Evolutionary conservation across 495 filamentous ascomycete species (phyloP).

Genomic region (Penicillium ucsense): DNA sequence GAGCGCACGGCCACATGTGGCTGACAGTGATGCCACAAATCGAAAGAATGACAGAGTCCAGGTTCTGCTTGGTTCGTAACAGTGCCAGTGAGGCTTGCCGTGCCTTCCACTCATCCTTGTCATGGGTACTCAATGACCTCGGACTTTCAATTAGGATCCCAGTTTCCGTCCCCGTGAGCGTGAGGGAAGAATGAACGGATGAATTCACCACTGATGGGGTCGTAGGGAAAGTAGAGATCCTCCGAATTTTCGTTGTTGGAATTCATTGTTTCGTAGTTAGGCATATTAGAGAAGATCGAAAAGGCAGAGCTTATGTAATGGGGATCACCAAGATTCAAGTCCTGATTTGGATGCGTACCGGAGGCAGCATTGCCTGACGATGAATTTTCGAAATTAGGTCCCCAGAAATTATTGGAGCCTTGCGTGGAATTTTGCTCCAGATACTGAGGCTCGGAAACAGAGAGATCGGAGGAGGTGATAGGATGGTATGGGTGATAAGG

Average conservation of each 20-base stretch:
- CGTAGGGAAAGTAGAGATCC: slow-evolving; percentile 36
- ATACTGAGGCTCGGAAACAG: neutral
- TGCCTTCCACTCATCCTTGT: neutral
- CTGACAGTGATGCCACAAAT: too few species aligned
- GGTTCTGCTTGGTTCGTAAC: too few species aligned
- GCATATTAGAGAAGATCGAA: neutral
- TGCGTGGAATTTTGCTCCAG: neutral
- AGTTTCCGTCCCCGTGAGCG: slow-evolving; percentile 16
- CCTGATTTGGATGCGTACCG: neutral
- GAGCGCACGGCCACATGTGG: too few species aligned
- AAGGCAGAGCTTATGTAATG: neutral
- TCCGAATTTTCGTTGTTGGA: slow-evolving; percentile 7
- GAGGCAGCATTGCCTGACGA: neutral
- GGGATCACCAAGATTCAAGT: neutral
- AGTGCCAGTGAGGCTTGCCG: too few species aligned
- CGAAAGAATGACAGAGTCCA: too few species aligned
- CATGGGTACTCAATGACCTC: neutral
- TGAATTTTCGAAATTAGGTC: slow-evolving; percentile 5
- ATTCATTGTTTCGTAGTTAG: slow-evolving; percentile 4
- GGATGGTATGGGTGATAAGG: slow-evolving; percentile 19
- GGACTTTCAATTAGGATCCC: slow-evolving; percentile 3
- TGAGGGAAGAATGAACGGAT: slow-evolving; percentile 37
- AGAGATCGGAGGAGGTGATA: slow-evolving; percentile 7
- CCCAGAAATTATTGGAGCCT: slow-evolving; percentile 1
- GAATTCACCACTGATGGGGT: slow-evolving; percentile 37